These are phyloP conservation scores for Xylaria palmicola DNA, from an alignment of 495 filamentous ascomycete species.

Conservation along the genomic window DNA sequence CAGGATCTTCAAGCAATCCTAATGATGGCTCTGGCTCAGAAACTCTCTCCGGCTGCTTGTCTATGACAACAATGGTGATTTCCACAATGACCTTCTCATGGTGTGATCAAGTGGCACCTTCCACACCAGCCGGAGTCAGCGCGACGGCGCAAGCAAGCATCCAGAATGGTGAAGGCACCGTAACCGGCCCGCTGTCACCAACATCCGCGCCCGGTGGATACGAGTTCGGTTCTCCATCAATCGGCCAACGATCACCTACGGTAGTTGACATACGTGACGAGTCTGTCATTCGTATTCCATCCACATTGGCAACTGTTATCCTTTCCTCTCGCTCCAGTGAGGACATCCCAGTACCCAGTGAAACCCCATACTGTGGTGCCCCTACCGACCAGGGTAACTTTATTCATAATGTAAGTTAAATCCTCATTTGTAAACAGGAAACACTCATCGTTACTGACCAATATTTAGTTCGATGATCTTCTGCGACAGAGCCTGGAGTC, in stretches of 20 bases:
- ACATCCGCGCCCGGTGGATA: constrained; percentile 19
- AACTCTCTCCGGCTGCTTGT: constrained; percentile 18
- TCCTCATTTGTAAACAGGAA: background rate
- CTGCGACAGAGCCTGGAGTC: constrained; percentile 21
- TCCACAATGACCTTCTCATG: constrained; percentile 30
- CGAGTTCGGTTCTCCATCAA: constrained; percentile 22
- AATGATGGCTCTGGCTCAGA: constrained; percentile 8
- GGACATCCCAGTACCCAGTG: background rate
- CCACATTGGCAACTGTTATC: constrained; percentile 26
- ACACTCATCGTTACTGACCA: constrained; percentile 9
- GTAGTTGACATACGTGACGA: constrained; percentile 9
- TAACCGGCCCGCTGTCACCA: constrained; percentile 1
- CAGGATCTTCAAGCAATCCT: background rate
- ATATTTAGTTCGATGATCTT: constrained; percentile 42
- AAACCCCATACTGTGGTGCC: constrained; percentile 29
- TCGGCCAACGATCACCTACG: background rate
- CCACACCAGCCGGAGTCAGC: background rate
- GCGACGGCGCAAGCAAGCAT: constrained; percentile 11
- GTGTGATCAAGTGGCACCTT: constrained; percentile 27
- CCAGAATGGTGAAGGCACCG: background rate
- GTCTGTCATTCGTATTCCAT: constrained; percentile 5
- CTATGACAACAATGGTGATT: constrained; percentile 29
- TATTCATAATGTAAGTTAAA: constrained; percentile 26
- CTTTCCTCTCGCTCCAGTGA: constrained; percentile 17
- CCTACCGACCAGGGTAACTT: constrained; percentile 32